Evolutionary conservation across 2,329 filamentous ascomycete genomes (phyloP), one percentile per base, ranked within the genome.

Genomic region (Colletotrichum spinosum): DNA sequence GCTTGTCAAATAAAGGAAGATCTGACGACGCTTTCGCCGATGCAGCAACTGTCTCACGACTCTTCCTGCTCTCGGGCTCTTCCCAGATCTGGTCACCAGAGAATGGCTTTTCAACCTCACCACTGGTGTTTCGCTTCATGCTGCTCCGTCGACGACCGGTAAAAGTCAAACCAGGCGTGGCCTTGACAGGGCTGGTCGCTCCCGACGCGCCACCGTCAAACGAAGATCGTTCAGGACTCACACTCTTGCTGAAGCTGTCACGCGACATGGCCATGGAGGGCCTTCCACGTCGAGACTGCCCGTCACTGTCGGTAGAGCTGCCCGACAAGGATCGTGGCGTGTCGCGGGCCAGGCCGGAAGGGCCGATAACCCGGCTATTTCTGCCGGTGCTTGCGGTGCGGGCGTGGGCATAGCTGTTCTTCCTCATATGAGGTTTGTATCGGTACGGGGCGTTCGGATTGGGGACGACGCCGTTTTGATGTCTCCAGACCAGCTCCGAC

Each of bases 1-100:
- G 79, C 71, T 90, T 90, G 54, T 60, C 61, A 9, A 60, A 56
- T 10, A 68, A 37, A 9, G 67, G 61, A n/a, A 60, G 39, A 15
- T 48, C 54, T 2, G 45, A 37, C 17, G 35, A 17, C 41, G 25
- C 11, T 37, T 37, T 38, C n/a, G 45, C 34, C 12, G 46, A 35
- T 9, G 48, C 13, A 46, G 68, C 34, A 60, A 68, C 73, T 65
- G 74, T 69, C 70, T 71, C 61, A 63, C 69, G 70, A 12, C 73
- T 72, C 3, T 74, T 60, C 57, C 75, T 70, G 37, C 75, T 82
- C 72, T 92, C 88, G 1, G 93, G 92, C 74, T 97, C 95, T 76
- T 97, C 94, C 84, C 93, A 97, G 67, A 97, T 94, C 73, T 92
- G 89, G 74, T 94, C 91, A 39, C 90, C 88, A 2, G 90, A 90